These are phyloP conservation scores for Hypoxylon sp. DNA, from an alignment of 2,329 filamentous ascomycete genomes.

Conservation along the genomic window DNA sequence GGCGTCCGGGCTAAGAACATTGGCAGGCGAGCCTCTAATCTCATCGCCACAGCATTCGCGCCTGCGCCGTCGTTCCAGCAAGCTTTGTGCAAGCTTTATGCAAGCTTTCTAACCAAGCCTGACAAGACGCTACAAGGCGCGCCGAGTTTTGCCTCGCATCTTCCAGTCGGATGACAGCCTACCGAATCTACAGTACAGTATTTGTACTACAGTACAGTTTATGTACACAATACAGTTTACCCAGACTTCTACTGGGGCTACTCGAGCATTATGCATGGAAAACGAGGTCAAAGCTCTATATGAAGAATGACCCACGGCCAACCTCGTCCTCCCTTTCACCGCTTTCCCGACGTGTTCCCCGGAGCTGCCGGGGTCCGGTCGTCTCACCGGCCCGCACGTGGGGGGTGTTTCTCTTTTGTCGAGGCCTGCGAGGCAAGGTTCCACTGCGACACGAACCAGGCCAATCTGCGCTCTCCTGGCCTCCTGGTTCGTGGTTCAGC, in stretches of 20 bases:
- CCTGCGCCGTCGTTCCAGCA: slow-evolving; percentile 10
- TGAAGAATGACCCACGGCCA: slow-evolving; percentile 19
- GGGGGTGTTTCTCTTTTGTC: too few species aligned
- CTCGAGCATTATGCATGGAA: too few species aligned
- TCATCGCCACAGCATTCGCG: too few species aligned
- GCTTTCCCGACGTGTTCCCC: slow-evolving; percentile 36
- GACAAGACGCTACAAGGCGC: too few species aligned
- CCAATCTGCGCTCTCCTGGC: background rate
- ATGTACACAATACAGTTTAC: too few species aligned
- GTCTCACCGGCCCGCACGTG: slow-evolving; percentile 43
- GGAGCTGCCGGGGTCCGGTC: slow-evolving; percentile 39
- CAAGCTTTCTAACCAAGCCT: too few species aligned
- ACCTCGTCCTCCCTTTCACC: slow-evolving; percentile 30
- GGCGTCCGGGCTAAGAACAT: slow-evolving; percentile 28
- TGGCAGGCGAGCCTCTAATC: slow-evolving; percentile 25
- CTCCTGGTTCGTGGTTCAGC: background rate
- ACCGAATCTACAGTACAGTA: slow-evolving; percentile 1
- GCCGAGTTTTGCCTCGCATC: background rate
- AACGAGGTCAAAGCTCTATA: background rate
- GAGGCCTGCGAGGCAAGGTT: slow-evolving; percentile 23
- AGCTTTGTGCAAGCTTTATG: slow-evolving; percentile 32
- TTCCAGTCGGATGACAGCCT: slow-evolving; percentile 6
- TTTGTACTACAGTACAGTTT: background rate
- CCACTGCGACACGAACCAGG: too few species aligned
- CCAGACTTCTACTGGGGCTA: too few species aligned